phyloP scores from a whole-genome alignment of 345 rosid genomes.

The Salix exigua region DNA sequence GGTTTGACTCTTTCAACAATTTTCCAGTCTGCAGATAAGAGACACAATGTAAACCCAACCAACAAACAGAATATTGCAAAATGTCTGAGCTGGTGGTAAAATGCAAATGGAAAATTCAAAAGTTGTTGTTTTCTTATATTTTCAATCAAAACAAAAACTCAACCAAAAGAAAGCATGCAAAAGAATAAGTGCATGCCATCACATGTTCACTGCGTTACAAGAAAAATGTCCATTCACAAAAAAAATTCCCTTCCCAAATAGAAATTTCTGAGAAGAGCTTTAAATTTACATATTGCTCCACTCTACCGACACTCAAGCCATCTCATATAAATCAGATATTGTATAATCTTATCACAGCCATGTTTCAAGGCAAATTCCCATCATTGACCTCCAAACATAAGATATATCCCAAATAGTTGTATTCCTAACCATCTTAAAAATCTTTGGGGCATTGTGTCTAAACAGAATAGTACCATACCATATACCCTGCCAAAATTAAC shows the following conservation, averaged over 20 bases:
- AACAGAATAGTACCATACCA: neutral
- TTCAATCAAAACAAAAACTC: neutral
- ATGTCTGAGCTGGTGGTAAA: neutral
- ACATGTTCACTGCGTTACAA: neutral
- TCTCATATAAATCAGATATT: neutral
- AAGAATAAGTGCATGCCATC: neutral
- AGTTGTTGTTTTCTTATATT: neutral
- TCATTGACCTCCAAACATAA: neutral
- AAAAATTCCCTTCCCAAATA: neutral
- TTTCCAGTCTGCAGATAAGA: constrained; percentile 65
- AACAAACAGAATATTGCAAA: neutral
- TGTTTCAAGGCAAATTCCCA: neutral
- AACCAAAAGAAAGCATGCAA: neutral
- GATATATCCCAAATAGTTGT: neutral
- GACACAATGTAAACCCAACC: neutral
- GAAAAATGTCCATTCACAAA: neutral
- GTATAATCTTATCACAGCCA: neutral
- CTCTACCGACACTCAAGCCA: neutral
- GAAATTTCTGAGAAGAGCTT: too few relatives aligned
- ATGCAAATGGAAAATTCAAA: neutral
- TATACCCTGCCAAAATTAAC: neutral
- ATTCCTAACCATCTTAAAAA: neutral
- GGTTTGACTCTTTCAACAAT: constrained; percentile 61
- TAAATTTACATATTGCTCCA: neutral
- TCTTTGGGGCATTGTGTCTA: neutral